Conservation (phyloP, 139 green algal genomes). For the Asterochloris erici region DNA sequence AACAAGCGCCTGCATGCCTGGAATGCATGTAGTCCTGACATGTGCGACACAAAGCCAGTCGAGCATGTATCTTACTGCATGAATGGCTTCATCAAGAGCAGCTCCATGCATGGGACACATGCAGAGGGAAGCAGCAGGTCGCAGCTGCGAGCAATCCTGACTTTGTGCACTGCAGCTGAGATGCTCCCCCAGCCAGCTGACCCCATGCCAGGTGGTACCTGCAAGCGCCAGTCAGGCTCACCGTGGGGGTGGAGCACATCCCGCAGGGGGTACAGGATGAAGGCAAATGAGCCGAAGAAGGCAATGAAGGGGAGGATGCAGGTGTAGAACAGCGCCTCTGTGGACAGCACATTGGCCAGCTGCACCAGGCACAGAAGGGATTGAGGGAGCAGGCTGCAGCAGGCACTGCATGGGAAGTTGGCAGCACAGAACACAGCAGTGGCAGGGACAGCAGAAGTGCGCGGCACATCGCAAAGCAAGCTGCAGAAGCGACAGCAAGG, state of each 20-base stretch:
- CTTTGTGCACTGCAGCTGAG: background rate
- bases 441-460: too few relatives aligned
- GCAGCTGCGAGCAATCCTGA: background rate
- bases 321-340: constrained; percentile 95
- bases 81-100: too few relatives aligned
- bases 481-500: background rate
- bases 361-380: constrained; percentile 35
- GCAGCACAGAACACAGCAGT: too few relatives aligned
- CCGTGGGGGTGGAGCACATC: constrained; percentile 89
- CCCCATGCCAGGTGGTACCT: background rate
- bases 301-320: constrained; percentile 98
- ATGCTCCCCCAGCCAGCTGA: background rate
- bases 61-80: too few relatives aligned
- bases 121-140: too few relatives aligned
- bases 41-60: too few relatives aligned
- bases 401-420: too few relatives aligned
- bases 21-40: too few relatives aligned
- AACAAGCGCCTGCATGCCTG: too few relatives aligned
- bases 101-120: too few relatives aligned
- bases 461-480: too few relatives aligned
- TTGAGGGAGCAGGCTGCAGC: background rate
- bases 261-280: constrained; percentile 92
- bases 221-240: constrained; percentile 10
- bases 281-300: constrained; percentile 97
- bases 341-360: constrained; percentile 88